Percentiles rank a stretch among this genome's conserved stretches.
phyloP scores from a whole-genome alignment of 2,329 filamentous ascomycete genomes.

The Botryotinia calthae region DNA sequence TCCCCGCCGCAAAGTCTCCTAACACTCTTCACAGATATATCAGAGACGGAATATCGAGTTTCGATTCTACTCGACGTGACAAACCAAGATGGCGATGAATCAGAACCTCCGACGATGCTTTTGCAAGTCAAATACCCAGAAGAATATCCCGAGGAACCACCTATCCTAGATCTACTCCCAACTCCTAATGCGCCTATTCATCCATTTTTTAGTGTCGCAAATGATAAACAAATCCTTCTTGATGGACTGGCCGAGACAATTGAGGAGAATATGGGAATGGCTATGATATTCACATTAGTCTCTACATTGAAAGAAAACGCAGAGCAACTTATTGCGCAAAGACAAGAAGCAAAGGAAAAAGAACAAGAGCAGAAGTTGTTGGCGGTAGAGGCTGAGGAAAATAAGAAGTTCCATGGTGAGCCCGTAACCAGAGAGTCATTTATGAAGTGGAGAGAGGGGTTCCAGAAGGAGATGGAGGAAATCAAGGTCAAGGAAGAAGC shows the following conservation, averaged over 20 bases:
- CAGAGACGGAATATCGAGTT: slow-evolving; percentile 85
- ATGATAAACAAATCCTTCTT: slow-evolving; percentile 75
- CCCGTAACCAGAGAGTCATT: slow-evolving; percentile 86
- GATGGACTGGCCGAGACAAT: slow-evolving; percentile 70
- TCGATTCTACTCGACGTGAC: slow-evolving; percentile 78
- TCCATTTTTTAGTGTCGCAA: slow-evolving; percentile 72
- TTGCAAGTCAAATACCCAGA: slow-evolving; percentile 88
- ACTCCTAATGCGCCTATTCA: slow-evolving; percentile 69
- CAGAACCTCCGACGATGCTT: slow-evolving; percentile 68
- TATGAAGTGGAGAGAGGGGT: slow-evolving; percentile 74
- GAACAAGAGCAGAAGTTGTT: slow-evolving; percentile 53
- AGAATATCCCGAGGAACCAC: slow-evolving; percentile 84
- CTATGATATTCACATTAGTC: slow-evolving; percentile 93
- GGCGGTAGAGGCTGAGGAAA: slow-evolving; percentile 82
- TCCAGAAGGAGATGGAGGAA: slow-evolving; percentile 78
- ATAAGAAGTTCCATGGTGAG: slow-evolving; percentile 92
- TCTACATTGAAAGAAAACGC: slow-evolving; percentile 84
- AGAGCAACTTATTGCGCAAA: slow-evolving; percentile 77
- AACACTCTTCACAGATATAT: slow-evolving; percentile 63
- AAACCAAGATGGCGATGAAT: slow-evolving; percentile 59
- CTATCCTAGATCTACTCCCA: slow-evolving; percentile 74
- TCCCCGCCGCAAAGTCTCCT: slow-evolving; percentile 5
- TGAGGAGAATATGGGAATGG: slow-evolving; percentile 92
- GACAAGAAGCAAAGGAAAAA: slow-evolving; percentile 63
- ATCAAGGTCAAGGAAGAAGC: slow-evolving; percentile 65